phyloP scores from a whole-genome alignment of 1,284 basidiomycete genomes.

The Cystobasidium slooffiae region DNA sequence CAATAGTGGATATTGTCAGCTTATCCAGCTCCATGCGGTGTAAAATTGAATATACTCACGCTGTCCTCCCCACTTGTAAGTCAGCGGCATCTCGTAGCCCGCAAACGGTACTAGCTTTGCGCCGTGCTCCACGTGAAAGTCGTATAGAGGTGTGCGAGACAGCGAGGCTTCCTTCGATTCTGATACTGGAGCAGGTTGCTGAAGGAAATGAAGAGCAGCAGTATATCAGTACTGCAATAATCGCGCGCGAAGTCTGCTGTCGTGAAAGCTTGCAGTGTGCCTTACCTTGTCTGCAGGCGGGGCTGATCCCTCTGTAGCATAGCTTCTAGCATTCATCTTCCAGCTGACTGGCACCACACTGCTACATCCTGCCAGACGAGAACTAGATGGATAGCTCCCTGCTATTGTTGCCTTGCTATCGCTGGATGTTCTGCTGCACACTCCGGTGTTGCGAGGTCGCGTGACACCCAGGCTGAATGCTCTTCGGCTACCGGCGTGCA shows the following conservation, averaged over 20 bases:
- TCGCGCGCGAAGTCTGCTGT: background rate
- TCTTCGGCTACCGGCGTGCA: background rate
- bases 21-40: background rate
- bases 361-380: background rate
- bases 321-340: background rate
- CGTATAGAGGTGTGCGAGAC: constrained; percentile 78
- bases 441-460: background rate
- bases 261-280: background rate
- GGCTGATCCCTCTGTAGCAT: constrained; percentile 37
- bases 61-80: constrained; percentile 64
- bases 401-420: background rate
- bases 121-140: constrained; percentile 81
- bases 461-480: background rate
- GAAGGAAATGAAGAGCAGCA: background rate
- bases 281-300: constrained; percentile 21
- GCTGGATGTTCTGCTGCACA: background rate
- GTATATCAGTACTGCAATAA: background rate
- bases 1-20: background rate
- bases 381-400: background rate
- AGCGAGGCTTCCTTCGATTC: constrained; percentile 51
- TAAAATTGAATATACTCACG: constrained; percentile 1
- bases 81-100: constrained; percentile 91
- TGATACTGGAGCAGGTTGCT: background rate
- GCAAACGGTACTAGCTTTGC: constrained; percentile 98
- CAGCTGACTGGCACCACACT: background rate